These are phyloP conservation scores for Pinus tabuliformis DNA, from an alignment of 75 land plant species.

Conservation along the genomic window DNA sequence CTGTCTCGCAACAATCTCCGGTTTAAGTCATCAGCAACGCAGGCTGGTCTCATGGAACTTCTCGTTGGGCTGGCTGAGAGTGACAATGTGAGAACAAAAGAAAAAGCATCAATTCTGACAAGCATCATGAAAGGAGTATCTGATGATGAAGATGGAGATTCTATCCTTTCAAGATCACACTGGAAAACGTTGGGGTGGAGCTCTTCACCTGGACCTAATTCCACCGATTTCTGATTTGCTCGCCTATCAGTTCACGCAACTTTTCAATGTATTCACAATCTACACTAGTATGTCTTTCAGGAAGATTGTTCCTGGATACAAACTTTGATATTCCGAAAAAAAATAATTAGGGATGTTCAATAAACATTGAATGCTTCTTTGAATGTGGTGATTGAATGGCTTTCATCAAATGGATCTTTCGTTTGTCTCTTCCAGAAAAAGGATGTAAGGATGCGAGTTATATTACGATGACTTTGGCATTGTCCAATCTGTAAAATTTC, in stretches of 20 bases:
- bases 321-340: too few relatives aligned
- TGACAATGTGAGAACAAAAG: constrained; percentile 57
- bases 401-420: neutral
- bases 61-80: constrained; percentile 50
- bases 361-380: neutral
- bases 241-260: too few relatives aligned
- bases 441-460: neutral
- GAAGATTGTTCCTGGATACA: too few relatives aligned
- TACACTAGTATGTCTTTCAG: too few relatives aligned
- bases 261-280: too few relatives aligned
- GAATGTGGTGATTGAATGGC: neutral
- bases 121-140: constrained; percentile 37
- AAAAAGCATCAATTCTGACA: constrained; percentile 55
- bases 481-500: neutral
- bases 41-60: constrained; percentile 62
- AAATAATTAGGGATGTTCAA: neutral
- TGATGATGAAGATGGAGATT: constrained; percentile 24
- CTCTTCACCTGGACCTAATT: constrained; percentile 11
- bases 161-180: neutral
- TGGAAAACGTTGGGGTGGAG: constrained; percentile 25
- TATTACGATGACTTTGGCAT: neutral
- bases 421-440: neutral
- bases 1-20: constrained; percentile 65
- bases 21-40: constrained; percentile 62
- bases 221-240: neutral